Evolutionary conservation across 1,139 yeast species (phyloP).

Genomic region (Hyphopichia wangnamkhiaoensis): DNA sequence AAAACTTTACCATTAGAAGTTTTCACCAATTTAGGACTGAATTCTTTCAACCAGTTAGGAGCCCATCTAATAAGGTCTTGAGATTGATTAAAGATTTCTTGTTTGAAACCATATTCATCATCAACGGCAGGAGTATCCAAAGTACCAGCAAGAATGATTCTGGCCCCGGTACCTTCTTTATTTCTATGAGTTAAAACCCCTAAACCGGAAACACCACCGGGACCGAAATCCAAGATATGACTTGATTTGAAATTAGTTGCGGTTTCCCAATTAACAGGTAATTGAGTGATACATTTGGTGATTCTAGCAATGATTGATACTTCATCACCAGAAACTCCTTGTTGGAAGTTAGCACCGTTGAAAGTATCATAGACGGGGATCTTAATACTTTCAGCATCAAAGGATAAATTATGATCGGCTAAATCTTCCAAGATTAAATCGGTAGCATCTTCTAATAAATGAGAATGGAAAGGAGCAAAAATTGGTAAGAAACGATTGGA

Average conservation of each 20-base stretch:
- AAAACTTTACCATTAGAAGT: slow-evolving; percentile 69
- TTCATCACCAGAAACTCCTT: slow-evolving; percentile 23
- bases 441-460: slow-evolving; percentile 73
- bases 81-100: slow-evolving; percentile 82
- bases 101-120: slow-evolving; percentile 92
- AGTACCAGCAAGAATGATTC: slow-evolving; percentile 91
- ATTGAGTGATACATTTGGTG: slow-evolving; percentile 77
- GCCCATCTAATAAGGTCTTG: slow-evolving; percentile 73
- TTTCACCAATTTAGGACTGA: slow-evolving; percentile 80
- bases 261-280: slow-evolving; percentile 92
- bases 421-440: slow-evolving; percentile 67
- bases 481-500: slow-evolving; percentile 94
- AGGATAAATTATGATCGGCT: slow-evolving; percentile 52
- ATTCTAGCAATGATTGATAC: slow-evolving; percentile 58
- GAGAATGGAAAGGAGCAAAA: slow-evolving; percentile 96
- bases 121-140: slow-evolving; percentile 63
- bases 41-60: slow-evolving; percentile 87
- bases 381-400: slow-evolving; percentile 54
- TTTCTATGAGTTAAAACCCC: slow-evolving; percentile 96
- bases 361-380: slow-evolving; percentile 93
- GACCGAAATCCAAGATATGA: slow-evolving; percentile 95
- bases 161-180: slow-evolving; percentile 97
- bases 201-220: slow-evolving; percentile 97
- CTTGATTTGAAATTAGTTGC: slow-evolving; percentile 83
- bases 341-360: slow-evolving; percentile 78